Base-by-base conservation (phyloP, 352 stramenopile genomes). In the Aphanomyces invadans region DNA sequence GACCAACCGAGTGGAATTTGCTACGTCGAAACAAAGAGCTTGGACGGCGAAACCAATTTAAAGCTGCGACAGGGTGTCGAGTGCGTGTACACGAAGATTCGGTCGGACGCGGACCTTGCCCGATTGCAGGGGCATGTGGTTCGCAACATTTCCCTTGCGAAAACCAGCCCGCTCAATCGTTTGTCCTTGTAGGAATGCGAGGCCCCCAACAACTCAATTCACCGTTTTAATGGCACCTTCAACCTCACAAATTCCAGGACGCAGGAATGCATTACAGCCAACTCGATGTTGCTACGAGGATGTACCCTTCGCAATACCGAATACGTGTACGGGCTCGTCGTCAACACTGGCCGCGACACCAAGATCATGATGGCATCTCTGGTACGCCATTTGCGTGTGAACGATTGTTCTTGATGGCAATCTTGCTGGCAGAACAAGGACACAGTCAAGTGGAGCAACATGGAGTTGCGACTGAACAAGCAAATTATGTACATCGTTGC, bases 21-120 rank as follows among this genome's bases (percentile, higher is more conserved):
- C 68, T 97, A 96, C 62, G 88, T 96, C 28, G 87, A 97, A 74
- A 97, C 90, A 46, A 94, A 95, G 52, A 96, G 87, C 11, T 75
- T 97, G n/a, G 90, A 97, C 64, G 90, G 90, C 32, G 90, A 97
- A 70, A 97, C 90, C 4, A 97, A 97, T 61, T 71, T 98, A 4
- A 98, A 98, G 75, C 78, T 96, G 0, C 75, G 90, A 25, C 79
- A 95, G 55, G 86, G 83, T 29, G 64, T 94, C 0, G 86, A 94
- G 45, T 74, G 71, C 7, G 90, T 84, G 53, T 94, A 94, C 70
- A 88, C 83, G 26, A 71, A 36, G 25, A 33, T 94, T n/a, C 53
- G 78, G 4, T 75, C 15, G 31, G 83, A 90, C 59, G 74, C 75
- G 0, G 64, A 76, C 0, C 70, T 94, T 0, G 80, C 66, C 0